Conservation (phyloP, 1,139 yeast genomes). For the Saccharomyces hybrid region DNA sequence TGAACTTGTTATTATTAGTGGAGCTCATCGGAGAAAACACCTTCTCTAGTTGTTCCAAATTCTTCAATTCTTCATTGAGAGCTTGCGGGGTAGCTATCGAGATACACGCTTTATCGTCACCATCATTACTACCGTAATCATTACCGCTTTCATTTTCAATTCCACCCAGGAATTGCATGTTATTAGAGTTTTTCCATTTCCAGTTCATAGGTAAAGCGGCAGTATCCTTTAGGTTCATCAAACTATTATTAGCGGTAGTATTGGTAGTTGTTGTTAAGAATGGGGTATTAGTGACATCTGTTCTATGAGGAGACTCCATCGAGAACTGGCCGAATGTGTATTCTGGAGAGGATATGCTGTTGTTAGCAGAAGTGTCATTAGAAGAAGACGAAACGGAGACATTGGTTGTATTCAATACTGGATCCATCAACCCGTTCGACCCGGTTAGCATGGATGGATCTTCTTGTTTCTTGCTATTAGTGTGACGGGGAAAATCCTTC, state of each 20-base stretch:
- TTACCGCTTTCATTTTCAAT: constrained; percentile 1
- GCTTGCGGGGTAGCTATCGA: not conserved
- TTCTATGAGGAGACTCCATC: constrained; percentile 5
- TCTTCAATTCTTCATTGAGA: not conserved
- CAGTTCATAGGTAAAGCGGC: not conserved
- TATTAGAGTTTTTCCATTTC: not conserved
- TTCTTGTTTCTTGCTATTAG: not conserved
- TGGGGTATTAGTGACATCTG: constrained; percentile 4
- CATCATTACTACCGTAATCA: not conserved
- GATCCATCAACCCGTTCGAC: not conserved
- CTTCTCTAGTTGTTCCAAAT: not conserved
- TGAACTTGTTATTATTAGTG: not conserved
- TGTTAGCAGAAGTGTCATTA: constrained; percentile 2
- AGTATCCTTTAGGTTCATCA: constrained; percentile 7
- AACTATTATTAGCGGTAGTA: constrained; percentile 11
- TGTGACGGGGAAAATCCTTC: not conserved
- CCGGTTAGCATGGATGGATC: not conserved
- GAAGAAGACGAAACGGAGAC: constrained; percentile 6
- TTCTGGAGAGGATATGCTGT: constrained; percentile 7
- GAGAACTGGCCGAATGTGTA: constrained; percentile 4
- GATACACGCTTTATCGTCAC: not conserved
- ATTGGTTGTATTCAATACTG: constrained; percentile 5
- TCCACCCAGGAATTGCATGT: not conserved
- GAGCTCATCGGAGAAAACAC: not conserved
- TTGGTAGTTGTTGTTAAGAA: not conserved